Evolutionary conservation across 1,284 basidiomycete genomes (phyloP).

Genomic region (Apiotrichum laibachii): DNA sequence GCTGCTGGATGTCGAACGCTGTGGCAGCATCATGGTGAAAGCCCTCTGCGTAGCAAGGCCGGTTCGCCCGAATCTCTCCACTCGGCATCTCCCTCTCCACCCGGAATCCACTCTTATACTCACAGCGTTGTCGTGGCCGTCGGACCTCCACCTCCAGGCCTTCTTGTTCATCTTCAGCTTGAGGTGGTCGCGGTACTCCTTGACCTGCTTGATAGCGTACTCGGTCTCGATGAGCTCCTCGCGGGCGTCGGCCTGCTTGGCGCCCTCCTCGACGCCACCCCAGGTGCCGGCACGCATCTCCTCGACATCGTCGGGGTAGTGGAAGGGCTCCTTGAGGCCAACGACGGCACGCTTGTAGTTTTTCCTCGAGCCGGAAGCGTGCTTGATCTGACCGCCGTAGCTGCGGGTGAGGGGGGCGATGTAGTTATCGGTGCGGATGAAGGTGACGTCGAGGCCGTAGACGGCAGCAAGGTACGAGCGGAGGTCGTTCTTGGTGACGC

Average conservation of each 20-base stretch:
- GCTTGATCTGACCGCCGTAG: conserved; percentile 26
- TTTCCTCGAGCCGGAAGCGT: conserved; percentile 50
- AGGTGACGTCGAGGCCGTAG: conserved; percentile 84
- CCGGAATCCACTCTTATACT: conserved; percentile 11
- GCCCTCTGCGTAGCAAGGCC: too few relatives aligned
- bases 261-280: conserved; percentile 30
- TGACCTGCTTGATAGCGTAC: conserved; percentile 58
- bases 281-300: conserved; percentile 59
- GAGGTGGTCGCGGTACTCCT: conserved; percentile 52
- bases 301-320: conserved; percentile 75
- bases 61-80: neutral
- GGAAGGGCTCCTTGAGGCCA: conserved; percentile 83
- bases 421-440: conserved; percentile 90
- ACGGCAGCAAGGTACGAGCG: conserved; percentile 77
- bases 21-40: too few relatives aligned
- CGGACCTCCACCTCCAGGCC: conserved; percentile 44
- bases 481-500: conserved; percentile 86
- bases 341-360: conserved; percentile 85
- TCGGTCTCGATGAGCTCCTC: conserved; percentile 62
- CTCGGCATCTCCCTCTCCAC: neutral
- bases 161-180: conserved; percentile 42
- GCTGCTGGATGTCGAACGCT: too few relatives aligned
- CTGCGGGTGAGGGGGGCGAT: conserved; percentile 58
- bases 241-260: conserved; percentile 57
- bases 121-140: conserved; percentile 42